Evolutionary conservation across 2,329 filamentous ascomycete genomes (phyloP), one percentile per base, ranked within the genome.

Genomic region (Xylariaceae sp.): DNA sequence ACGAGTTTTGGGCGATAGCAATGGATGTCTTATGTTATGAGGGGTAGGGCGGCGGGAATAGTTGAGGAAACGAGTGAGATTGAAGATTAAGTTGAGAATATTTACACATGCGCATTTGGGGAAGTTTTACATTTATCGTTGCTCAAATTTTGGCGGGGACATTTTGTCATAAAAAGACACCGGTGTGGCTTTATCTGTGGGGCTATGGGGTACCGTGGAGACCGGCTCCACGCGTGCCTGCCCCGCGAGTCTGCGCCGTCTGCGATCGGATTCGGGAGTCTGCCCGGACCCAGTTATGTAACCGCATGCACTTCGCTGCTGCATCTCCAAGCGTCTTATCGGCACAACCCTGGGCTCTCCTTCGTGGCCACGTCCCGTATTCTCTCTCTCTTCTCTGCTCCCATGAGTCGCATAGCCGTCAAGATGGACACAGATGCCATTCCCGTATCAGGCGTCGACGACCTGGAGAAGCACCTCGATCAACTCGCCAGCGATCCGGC

Each of bases 381-480:
- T 29, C 15, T 43, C 18, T 10, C 29, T 43, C 5, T 21, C 15
- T 19, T 37, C 10, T 5, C 21, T 18, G 13, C 7, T n/a, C 30
- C 15, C n/a, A 66, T 65, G 64, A 62, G 53, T 50, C 62, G 63
- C n/a, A 65, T 76, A 1, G 72, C 73, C 3, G 63, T 70, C 41
- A 67, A 66, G 58, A 71, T 69, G 71, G 68, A 70, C 42, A 70
- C 70, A 63, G 74, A 75, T 48, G 65, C 66, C n/a, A 61, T 71
- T n/a, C 75, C 77, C 45, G 71, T 84, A 46, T 71, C 73, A 6
- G 76, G 80, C 8, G 70, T 84, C 16, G 72, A 77, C 19, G 79
- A 81, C 59, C 73, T 86, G 19, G 73, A 79, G 46, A 66, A 65
- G 19, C 83, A 85, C 64, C 71, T 86, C 15, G 72, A 77, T 47